Evolutionary conservation across 208 protist genomes (phyloP).

Genomic region (Acanthamoeba healyi): DNA sequence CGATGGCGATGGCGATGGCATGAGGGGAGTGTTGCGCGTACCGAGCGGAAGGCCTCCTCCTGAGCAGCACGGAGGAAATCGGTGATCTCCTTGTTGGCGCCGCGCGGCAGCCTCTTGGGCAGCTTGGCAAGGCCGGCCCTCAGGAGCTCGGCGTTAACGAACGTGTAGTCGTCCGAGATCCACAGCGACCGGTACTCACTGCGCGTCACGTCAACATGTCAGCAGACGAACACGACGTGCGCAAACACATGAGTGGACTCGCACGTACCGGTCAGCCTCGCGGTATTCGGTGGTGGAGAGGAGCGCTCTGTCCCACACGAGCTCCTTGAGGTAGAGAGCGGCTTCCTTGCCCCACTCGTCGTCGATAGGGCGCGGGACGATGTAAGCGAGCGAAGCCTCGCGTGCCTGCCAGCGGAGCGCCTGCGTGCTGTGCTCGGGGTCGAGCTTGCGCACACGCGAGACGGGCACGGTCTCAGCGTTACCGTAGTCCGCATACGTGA

Average conservation of each 20-base stretch:
- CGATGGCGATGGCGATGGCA: too few relatives aligned
- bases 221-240: neutral
- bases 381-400: slow-evolving; percentile 47
- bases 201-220: neutral
- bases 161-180: slow-evolving; percentile 24
- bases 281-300: slow-evolving; percentile 73
- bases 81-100: slow-evolving; percentile 68
- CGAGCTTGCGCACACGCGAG: slow-evolving; percentile 46
- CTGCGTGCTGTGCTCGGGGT: slow-evolving; percentile 58
- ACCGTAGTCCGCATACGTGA: slow-evolving; percentile 73
- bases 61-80: slow-evolving; percentile 50
- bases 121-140: slow-evolving; percentile 62
- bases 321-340: slow-evolving; percentile 68
- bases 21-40: too few relatives aligned
- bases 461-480: slow-evolving; percentile 69
- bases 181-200: slow-evolving; percentile 64
- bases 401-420: slow-evolving; percentile 68
- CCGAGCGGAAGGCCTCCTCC: slow-evolving; percentile 48
- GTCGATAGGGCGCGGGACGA: slow-evolving; percentile 30
- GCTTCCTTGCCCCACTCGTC: slow-evolving; percentile 73
- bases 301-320: slow-evolving; percentile 69
- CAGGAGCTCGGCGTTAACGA: slow-evolving; percentile 70
- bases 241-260: neutral
- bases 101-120: slow-evolving; percentile 35
- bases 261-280: slow-evolving; percentile 47